Percentiles rank a stretch among this genome's conserved stretches.
Evolutionary conservation across 495 filamentous ascomycete genomes (phyloP).

Genomic region (Neurospora sp.): DNA sequence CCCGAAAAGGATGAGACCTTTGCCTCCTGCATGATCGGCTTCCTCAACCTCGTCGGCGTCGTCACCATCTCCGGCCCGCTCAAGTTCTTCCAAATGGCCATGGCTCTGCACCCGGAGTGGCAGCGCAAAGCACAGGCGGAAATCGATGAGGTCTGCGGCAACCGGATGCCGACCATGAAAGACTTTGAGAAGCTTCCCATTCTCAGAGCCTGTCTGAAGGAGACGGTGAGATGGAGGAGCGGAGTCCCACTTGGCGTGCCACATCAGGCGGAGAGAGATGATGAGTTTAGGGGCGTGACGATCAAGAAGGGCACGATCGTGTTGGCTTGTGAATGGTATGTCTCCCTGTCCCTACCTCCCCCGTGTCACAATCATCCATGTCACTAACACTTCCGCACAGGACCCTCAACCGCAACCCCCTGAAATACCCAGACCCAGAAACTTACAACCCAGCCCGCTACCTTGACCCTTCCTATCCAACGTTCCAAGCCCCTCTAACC

Average conservation of each 20-base stretch:
- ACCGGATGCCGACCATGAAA: slow-evolving; percentile 37
- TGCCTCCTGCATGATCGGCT: slow-evolving; percentile 39
- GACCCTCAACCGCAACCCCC: slow-evolving; percentile 39
- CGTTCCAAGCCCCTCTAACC: slow-evolving; percentile 42
- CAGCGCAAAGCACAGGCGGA: slow-evolving; percentile 45
- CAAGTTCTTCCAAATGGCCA: slow-evolving; percentile 41
- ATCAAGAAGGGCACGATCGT: slow-evolving; percentile 43
- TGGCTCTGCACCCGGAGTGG: slow-evolving; percentile 37
- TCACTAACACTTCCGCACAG: slow-evolving; percentile 14
- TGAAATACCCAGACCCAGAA: slow-evolving; percentile 42
- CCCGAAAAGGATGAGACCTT: slow-evolving; percentile 31
- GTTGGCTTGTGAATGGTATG: slow-evolving; percentile 46
- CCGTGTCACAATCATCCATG: no score
- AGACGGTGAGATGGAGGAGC: slow-evolving; percentile 52
- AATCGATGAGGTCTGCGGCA: slow-evolving; percentile 48
- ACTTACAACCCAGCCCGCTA: slow-evolving; percentile 46
- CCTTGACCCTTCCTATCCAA: slow-evolving; percentile 42
- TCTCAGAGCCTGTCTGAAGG: slow-evolving; percentile 49
- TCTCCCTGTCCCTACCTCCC: background rate
- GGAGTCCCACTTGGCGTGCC: slow-evolving; percentile 42
- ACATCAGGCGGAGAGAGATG: slow-evolving; percentile 40
- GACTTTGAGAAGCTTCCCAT: slow-evolving; percentile 39
- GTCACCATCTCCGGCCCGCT: slow-evolving; percentile 38
- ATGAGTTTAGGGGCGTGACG: slow-evolving; percentile 38
- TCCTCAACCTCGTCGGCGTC: slow-evolving; percentile 37